These are phyloP conservation scores for Naganishia albida DNA, from an alignment of 1,284 basidiomycete genomes.

Conservation along the genomic window DNA sequence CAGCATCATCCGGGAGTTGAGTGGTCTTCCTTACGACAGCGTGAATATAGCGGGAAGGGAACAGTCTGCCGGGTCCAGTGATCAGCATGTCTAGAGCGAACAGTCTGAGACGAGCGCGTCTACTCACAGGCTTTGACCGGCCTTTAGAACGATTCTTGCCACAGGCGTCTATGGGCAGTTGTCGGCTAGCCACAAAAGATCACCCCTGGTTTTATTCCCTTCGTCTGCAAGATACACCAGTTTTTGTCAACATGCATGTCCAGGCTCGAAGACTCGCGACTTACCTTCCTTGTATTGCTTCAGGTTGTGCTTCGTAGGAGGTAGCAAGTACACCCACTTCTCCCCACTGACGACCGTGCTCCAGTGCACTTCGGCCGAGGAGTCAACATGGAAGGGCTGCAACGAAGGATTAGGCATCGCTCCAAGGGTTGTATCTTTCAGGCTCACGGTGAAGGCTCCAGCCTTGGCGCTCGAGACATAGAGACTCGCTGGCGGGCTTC, in stretches of 20 bases:
- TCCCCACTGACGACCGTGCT: neutral
- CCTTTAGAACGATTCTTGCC: neutral
- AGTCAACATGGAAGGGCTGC: constrained; percentile 1
- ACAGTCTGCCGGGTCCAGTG: neutral
- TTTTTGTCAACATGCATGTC: neutral
- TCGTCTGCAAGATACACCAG: too few species aligned
- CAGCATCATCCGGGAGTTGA: neutral
- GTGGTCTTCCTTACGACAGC: neutral
- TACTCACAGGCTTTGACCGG: neutral
- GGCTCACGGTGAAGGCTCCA: neutral
- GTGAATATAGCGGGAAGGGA: neutral
- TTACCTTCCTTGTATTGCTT: neutral
- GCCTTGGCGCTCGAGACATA: neutral
- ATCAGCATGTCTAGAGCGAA: neutral
- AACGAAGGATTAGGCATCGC: neutral
- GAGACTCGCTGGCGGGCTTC: neutral
- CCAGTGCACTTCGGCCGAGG: neutral
- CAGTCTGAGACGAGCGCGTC: neutral
- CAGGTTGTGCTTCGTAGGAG: neutral
- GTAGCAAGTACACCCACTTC: neutral
- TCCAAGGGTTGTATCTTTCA: neutral
- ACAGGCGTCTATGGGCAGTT: neutral
- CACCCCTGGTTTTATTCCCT: neutral
- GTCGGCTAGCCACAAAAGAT: neutral
- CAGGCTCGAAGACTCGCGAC: neutral